Base-by-base conservation (phyloP, 2,329 filamentous ascomycete species). In the Aspergillus calidoustus region DNA sequence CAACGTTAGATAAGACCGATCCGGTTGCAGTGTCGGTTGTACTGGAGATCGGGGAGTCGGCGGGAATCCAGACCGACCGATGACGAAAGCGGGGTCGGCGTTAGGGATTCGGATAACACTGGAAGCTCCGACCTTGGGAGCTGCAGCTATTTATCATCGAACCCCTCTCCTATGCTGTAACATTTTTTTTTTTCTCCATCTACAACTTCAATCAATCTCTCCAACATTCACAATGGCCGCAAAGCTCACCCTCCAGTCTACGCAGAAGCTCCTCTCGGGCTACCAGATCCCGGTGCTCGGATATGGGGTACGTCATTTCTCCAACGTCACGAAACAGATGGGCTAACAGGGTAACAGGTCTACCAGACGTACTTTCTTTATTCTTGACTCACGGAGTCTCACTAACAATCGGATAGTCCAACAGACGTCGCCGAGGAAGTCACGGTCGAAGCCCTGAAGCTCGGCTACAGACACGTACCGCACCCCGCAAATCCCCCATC, bases 391-490 rank as follows among this genome's bases (percentile, higher is more conserved):
- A 2, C 47, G 48, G n/a, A 6, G 13, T 11, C 9, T 11, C 15
- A 15, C 53, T 59, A 31, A 54, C 23, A 28, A 34, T 28, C 15
- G 49, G 30, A 48, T 44, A 86, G 83, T 5, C 87, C 87, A 13
- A 80, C 84, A 23, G 81, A 83, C 61, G 74, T 84, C 6, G 83
- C 85, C n/a, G 83, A 87, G 68, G 80, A 82, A 30, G 85, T 89
- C 1, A 84, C 85, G 7, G 66, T 80, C 13, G 85, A 89, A 64
- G 83, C 86, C 0, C 77, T 88, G 62, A 77, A 83, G 65, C 72
- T 76, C 15, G 85, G 86, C 52, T 87, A 88, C 68, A 79, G 83
- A 62, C 86, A 88, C 77, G 82, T 84, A 73, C 59, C 17, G 23
- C 31, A 25, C 48, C 23, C 19, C 31, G 7, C 44, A 11, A 4